A percentile compares a stretch with the other conserved stretches of the same genome.
These are phyloP conservation scores for Sporothrix euskadiensis DNA, from an alignment of 2,329 filamentous ascomycete species.

Conservation along the genomic window DNA sequence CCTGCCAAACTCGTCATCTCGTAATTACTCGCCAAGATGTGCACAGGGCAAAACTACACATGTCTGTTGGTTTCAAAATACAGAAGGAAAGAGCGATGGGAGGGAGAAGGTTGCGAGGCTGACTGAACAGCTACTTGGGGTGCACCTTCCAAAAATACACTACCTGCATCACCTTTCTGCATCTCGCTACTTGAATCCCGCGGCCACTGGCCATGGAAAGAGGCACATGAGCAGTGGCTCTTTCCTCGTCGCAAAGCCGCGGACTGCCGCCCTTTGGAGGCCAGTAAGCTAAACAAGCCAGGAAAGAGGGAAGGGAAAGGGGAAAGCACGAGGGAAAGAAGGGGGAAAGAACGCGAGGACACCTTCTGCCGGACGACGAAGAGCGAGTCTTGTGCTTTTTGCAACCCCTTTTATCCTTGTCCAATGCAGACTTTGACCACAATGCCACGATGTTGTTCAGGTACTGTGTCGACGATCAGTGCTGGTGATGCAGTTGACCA, in stretches of 20 bases:
- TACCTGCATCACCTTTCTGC: background rate
- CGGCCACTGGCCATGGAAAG: background rate
- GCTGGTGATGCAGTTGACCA: background rate
- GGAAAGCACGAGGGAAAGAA: background rate
- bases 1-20: background rate
- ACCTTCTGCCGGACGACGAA: background rate
- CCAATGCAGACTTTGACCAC: background rate
- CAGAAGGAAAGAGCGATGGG: background rate
- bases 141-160: background rate
- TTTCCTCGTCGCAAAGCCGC: background rate
- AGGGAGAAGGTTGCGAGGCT: background rate
- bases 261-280: background rate
- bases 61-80: constrained; percentile 1
- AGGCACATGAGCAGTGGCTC: background rate
- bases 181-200: background rate
- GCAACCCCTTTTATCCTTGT: background rate
- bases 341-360: background rate
- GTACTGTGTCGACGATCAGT: background rate
- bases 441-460: background rate
- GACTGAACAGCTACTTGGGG: background rate
- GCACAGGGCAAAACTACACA: background rate
- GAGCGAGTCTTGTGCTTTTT: background rate
- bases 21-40: background rate
- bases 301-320: background rate
- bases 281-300: background rate